Percentiles rank a stretch among this genome's conserved stretches.
phyloP scores from a whole-genome alignment of 2,329 filamentous ascomycete genomes.

The Aureobasidium sp. region DNA sequence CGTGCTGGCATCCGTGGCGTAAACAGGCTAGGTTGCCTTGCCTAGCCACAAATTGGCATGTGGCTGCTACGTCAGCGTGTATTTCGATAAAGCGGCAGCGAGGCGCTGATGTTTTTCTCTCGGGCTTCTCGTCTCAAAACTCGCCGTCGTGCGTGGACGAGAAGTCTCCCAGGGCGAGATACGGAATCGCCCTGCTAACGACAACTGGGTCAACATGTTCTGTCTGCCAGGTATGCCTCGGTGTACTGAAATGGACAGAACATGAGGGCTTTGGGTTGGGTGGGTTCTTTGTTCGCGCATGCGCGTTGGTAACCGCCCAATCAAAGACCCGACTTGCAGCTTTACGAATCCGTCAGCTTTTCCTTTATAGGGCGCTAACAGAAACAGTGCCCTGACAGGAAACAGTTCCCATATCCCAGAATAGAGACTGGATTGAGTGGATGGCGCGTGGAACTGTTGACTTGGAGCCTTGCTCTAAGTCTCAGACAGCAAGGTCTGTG shows the following conservation, averaged over 20 bases:
- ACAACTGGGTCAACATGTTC: constrained; percentile 5
- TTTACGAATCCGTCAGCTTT: constrained; percentile 6
- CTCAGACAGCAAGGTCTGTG: constrained; percentile 23
- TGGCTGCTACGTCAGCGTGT: not conserved
- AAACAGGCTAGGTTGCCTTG: not conserved
- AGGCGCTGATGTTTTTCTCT: constrained; percentile 6
- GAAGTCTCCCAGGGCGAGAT: constrained; percentile 10
- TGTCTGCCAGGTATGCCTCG: not conserved
- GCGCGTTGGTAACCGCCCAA: constrained; percentile 5
- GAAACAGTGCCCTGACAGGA: constrained; percentile 23
- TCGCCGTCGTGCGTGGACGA: constrained; percentile 4
- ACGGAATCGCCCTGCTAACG: constrained; percentile 11
- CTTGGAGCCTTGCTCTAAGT: constrained; percentile 28
- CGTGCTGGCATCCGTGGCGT: constrained; percentile 3
- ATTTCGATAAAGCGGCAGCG: constrained; percentile 3
- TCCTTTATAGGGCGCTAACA: constrained; percentile 21
- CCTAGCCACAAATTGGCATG: not conserved
- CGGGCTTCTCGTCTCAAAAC: constrained; percentile 10
- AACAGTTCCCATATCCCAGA: constrained; percentile 29
- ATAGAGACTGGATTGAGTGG: constrained; percentile 35
- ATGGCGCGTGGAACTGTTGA: constrained; percentile 32
- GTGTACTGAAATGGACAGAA: not conserved
- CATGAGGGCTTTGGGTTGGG: constrained; percentile 2
- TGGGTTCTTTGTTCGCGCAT: constrained; percentile 11
- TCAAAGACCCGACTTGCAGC: constrained; percentile 9